Conservation (phyloP, 352 stramenopile genomes). For the Globisporangium mamillatum region DNA sequence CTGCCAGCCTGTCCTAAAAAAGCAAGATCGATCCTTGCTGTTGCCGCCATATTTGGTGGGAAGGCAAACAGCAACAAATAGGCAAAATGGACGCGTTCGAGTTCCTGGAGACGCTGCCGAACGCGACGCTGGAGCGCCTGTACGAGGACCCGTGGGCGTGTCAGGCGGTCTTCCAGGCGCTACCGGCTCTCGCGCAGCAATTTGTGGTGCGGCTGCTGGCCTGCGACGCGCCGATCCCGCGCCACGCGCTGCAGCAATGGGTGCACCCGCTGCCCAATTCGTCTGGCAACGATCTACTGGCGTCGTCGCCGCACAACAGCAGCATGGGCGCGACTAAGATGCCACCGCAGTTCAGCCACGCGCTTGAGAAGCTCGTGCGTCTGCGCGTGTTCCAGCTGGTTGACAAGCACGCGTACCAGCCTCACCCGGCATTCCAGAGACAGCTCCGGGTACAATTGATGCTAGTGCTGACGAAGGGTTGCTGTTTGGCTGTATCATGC, state of each 20-base stretch:
- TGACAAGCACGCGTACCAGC: slow-evolving; percentile 35
- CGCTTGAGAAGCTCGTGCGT: slow-evolving; percentile 54
- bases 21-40: background rate
- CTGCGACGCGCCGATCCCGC: slow-evolving; percentile 45
- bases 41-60: background rate
- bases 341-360: slow-evolving; percentile 50
- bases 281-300: background rate
- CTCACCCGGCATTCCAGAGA: slow-evolving; percentile 55
- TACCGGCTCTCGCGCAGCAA: slow-evolving; percentile 85
- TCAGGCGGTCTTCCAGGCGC: slow-evolving; percentile 86
- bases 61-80: background rate
- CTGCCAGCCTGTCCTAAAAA: background rate
- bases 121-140: slow-evolving; percentile 68
- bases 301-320: slow-evolving; percentile 7
- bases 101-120: slow-evolving; percentile 81
- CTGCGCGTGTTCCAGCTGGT: slow-evolving; percentile 53
- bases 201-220: slow-evolving; percentile 88
- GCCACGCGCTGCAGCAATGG: slow-evolving; percentile 63
- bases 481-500: background rate
- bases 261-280: slow-evolving; percentile 40
- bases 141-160: slow-evolving; percentile 88
- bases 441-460: slow-evolving; percentile 46
- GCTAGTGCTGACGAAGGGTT: background rate
- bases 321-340: slow-evolving; percentile 21
- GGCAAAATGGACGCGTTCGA: slow-evolving; percentile 84